Evolutionary conservation across 2,329 filamentous ascomycete genomes (phyloP).

Genomic region (Diplocarpon mali): DNA sequence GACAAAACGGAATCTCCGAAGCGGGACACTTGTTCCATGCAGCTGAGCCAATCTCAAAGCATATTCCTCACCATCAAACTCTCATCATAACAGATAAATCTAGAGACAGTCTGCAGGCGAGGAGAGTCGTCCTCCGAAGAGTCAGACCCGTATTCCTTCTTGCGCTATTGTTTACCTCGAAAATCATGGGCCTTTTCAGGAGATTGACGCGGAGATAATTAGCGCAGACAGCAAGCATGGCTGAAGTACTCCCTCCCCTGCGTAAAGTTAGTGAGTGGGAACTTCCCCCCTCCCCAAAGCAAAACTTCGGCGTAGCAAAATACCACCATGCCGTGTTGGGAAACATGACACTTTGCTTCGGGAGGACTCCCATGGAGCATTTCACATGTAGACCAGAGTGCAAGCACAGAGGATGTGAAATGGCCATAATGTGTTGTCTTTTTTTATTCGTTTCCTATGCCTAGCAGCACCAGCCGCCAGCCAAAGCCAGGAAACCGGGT

Average conservation of each 20-base stretch:
- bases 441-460: slow-evolving; percentile 25
- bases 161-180: slow-evolving; percentile 94
- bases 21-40: not conserved
- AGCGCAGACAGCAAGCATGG: slow-evolving; percentile 38
- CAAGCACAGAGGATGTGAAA: slow-evolving; percentile 46
- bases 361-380: slow-evolving; percentile 66
- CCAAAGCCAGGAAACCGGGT: slow-evolving; percentile 10
- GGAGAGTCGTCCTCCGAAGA: slow-evolving; percentile 37
- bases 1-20: not conserved
- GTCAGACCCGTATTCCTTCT: slow-evolving; percentile 44
- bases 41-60: not conserved
- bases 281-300: slow-evolving; percentile 24
- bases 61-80: slow-evolving; percentile 72
- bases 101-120: slow-evolving; percentile 75
- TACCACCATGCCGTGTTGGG: slow-evolving; percentile 12
- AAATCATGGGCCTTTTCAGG: slow-evolving; percentile 49
- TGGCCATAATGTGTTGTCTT: slow-evolving; percentile 47
- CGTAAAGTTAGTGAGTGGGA: slow-evolving; percentile 9
- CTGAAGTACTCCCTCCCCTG: slow-evolving; percentile 5
- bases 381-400: slow-evolving; percentile 41
- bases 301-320: slow-evolving; percentile 24
- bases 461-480: slow-evolving; percentile 19
- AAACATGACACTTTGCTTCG: slow-evolving; percentile 37
- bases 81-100: slow-evolving; percentile 51
- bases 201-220: slow-evolving; percentile 83